Evolutionary conservation across 2,329 filamentous ascomycete species (phyloP), one percentile per base, ranked within the genome.

Genomic region (Tolypocladium album): DNA sequence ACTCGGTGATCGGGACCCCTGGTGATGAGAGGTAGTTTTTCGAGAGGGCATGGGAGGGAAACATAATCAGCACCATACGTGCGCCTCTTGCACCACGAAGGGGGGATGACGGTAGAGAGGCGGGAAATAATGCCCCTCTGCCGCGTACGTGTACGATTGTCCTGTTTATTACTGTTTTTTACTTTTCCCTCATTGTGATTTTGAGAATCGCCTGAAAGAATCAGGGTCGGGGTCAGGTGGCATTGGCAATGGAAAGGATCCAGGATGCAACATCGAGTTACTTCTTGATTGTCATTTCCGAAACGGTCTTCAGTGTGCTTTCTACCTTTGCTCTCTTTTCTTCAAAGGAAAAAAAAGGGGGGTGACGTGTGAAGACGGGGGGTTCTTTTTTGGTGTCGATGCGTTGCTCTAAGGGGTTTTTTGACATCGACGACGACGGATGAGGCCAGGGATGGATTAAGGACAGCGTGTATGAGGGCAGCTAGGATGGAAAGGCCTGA

Each of bases 141-240:
- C 65, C 61, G 69, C 70, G 68, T 70, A 71, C 65, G 67, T 74
- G 71, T 74, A 74, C 71, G 68, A 74, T 74, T 72, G 70, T 71
- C 62, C 61, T 64, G 60, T 65, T 65, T 61, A 58, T 62, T 62
- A 62, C 57, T 60, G 58, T 57, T 62, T 60, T 67, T 69, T 65
- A 66, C 65, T 68, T 67, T 38, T 58, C 50, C 63, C 57, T 59
- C 38, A 39, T 60, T 60, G 64, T 58, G 60, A 47, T 59, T 64
- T 67, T 62, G 66, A 70, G 66, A 72, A 69, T 67, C 66, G 67
- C 67, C 67, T 67, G 66, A 65, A 69, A 66, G 66, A 69, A 69
- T 67, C 67, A 69, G 67, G 69, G 66, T 64, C 15, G 55, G 27
- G 22, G 11, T 45, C 20, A 15, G 57, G 69, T 42, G 60, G 62